Evolutionary conservation across 257 asterid species (phyloP).

Genomic region (Mitragyna speciosa): DNA sequence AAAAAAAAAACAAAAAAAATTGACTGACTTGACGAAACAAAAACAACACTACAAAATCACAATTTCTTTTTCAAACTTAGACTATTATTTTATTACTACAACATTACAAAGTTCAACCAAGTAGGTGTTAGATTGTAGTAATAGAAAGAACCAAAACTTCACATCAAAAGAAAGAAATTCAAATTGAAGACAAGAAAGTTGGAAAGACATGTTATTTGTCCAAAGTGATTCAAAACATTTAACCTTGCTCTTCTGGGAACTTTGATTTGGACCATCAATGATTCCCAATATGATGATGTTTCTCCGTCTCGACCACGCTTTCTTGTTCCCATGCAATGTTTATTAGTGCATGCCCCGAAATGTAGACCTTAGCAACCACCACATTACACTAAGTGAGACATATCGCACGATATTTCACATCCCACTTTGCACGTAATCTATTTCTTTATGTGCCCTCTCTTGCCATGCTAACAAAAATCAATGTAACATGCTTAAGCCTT

Average conservation of each 20-base stretch:
- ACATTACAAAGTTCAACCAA: slow-evolving; percentile 29
- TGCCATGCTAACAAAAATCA: slow-evolving; percentile 20
- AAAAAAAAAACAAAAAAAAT: slow-evolving; percentile 16
- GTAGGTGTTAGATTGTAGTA: slow-evolving; percentile 4
- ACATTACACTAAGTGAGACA: slow-evolving; percentile 57
- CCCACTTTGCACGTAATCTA: slow-evolving; percentile 70
- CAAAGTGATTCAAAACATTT: background rate
- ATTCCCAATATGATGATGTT: slow-evolving; percentile 39
- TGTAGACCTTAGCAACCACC: slow-evolving; percentile 23
- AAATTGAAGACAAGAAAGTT: background rate
- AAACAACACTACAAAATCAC: slow-evolving; percentile 44
- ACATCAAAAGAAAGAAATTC: background rate
- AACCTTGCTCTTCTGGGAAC: slow-evolving; percentile 13
- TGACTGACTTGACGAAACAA: slow-evolving; percentile 33
- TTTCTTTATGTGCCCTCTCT: slow-evolving; percentile 29
- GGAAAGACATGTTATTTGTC: background rate
- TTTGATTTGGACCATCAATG: slow-evolving; percentile 25
- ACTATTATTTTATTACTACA: slow-evolving; percentile 25
- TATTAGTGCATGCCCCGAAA: slow-evolving; percentile 46
- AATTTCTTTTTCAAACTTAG: slow-evolving; percentile 35
- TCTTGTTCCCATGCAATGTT: slow-evolving; percentile 50
- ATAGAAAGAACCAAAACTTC: background rate
- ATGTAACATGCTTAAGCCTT: slow-evolving; percentile 21
- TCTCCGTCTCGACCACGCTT: slow-evolving; percentile 84
- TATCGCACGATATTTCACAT: slow-evolving; percentile 59